A percentile compares a stretch with the other conserved stretches of the same genome.
Evolutionary conservation across 140 eudicot genomes (phyloP).

Genomic region (Oenanthe javanica): DNA sequence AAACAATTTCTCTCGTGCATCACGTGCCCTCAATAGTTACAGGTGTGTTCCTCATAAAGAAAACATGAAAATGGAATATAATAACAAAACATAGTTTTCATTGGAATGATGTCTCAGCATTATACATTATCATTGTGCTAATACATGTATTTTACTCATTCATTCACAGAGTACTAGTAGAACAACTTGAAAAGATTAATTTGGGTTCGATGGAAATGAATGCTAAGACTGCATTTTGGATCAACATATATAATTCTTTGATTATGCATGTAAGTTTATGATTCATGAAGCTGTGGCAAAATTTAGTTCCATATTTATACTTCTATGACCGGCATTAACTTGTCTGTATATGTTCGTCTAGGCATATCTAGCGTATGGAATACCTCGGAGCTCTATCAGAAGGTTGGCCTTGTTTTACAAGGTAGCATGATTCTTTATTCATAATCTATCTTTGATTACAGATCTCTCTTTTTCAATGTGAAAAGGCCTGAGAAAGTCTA

Average conservation of each 20-base stretch:
- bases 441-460: no score
- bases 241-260: constrained; percentile 76
- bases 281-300: background rate
- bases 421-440: constrained; percentile 43
- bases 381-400: constrained; percentile 75
- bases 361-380: constrained; percentile 88
- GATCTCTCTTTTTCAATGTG: background rate
- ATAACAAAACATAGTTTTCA: background rate
- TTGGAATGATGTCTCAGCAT: background rate
- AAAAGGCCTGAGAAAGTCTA: background rate
- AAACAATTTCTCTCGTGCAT: constrained; percentile 58
- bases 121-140: background rate
- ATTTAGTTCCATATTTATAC: background rate
- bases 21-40: constrained; percentile 65
- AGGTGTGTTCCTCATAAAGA: constrained; percentile 29
- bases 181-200: constrained; percentile 68
- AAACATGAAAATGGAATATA: background rate
- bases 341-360: constrained; percentile 18
- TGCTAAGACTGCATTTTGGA: constrained; percentile 82
- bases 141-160: background rate
- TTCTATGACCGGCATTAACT: constrained; percentile 5
- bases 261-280: constrained; percentile 63
- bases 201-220: constrained; percentile 51
- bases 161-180: constrained; percentile 55
- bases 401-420: constrained; percentile 83